phyloP scores from a whole-genome alignment of 2,329 filamentous ascomycete genomes.

The Penicillium sp. region DNA sequence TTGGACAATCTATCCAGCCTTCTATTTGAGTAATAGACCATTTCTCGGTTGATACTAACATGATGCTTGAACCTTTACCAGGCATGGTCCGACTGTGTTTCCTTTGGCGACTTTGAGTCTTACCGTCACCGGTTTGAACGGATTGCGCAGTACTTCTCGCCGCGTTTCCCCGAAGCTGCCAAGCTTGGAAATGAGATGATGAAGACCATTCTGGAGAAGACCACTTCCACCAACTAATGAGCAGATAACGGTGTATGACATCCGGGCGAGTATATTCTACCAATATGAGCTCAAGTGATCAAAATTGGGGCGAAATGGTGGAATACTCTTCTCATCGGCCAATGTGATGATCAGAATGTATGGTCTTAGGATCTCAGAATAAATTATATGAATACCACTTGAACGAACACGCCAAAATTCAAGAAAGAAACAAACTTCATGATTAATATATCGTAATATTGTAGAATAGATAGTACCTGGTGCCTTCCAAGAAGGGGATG shows the following conservation, averaged over 20 bases:
- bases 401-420: background rate
- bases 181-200: conserved; percentile 96
- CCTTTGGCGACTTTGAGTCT: conserved; percentile 85
- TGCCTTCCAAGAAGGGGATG: too few relatives aligned
- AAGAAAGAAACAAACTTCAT: too few relatives aligned
- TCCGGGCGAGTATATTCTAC: background rate
- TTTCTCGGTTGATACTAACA: background rate
- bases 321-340: background rate
- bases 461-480: too few relatives aligned
- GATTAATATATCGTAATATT: too few relatives aligned
- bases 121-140: conserved; percentile 89
- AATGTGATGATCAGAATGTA: background rate
- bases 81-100: conserved; percentile 94
- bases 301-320: background rate
- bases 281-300: background rate
- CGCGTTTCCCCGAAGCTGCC: conserved; percentile 81
- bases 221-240: conserved; percentile 33
- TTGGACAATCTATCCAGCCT: background rate
- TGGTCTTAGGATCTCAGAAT: background rate
- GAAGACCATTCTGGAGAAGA: conserved; percentile 85
- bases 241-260: conserved; percentile 1
- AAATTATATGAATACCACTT: background rate
- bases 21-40: background rate
- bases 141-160: conserved; percentile 89
- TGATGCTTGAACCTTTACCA: conserved; percentile 23